Evolutionary conservation across 495 filamentous ascomycete genomes (phyloP).

Genomic region (Sordaria brevicollis): DNA sequence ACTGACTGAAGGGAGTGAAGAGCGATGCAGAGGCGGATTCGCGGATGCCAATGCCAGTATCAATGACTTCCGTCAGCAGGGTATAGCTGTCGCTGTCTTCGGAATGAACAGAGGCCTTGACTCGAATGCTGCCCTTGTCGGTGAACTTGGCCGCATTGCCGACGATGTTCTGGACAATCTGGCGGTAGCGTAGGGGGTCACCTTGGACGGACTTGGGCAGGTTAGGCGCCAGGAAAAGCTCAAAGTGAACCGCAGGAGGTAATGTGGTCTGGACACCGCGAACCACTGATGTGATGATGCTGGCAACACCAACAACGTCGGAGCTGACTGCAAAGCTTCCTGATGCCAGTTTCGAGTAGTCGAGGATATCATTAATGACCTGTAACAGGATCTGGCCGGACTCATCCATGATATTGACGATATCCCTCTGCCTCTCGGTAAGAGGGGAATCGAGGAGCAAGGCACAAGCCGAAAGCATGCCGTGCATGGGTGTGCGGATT

Average conservation of each 20-base stretch:
- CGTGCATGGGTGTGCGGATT: conserved; percentile 44
- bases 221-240: conserved; percentile 26
- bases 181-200: conserved; percentile 38
- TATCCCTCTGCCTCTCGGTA: conserved; percentile 30
- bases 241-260: conserved; percentile 23
- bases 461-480: conserved; percentile 37
- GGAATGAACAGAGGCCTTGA: conserved; percentile 22
- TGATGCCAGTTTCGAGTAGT: conserved; percentile 39
- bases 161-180: conserved; percentile 39
- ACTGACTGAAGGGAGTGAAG: conserved; percentile 77
- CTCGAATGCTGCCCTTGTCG: conserved; percentile 29
- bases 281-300: conserved; percentile 43
- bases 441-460: conserved; percentile 35
- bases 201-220: conserved; percentile 32
- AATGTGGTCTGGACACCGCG: conserved; percentile 32
- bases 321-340: conserved; percentile 35
- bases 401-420: conserved; percentile 36
- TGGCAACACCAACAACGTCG: conserved; percentile 31
- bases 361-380: conserved; percentile 44
- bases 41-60: conserved; percentile 69
- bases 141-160: conserved; percentile 42
- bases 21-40: conserved; percentile 49
- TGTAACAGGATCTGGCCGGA: conserved; percentile 37
- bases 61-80: conserved; percentile 53
- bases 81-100: conserved; percentile 31